Base-by-base conservation (phyloP, 1,139 yeast genomes). In the Candida dubliniensis region DNA sequence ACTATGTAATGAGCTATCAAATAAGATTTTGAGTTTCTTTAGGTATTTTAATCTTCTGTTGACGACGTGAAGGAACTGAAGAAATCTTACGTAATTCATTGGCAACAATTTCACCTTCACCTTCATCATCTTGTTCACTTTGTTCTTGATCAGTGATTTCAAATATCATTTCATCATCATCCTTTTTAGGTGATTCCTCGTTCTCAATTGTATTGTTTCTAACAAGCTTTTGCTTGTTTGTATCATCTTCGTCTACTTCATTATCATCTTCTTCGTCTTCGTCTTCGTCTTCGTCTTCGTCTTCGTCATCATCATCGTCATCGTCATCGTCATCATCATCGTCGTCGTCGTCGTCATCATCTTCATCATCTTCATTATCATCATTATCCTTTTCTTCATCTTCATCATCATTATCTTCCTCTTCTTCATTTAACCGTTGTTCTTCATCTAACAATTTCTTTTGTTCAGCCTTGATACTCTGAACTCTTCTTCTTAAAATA, bases 401-500 rank as follows among this genome's bases (percentile, higher is more conserved):
- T 1, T 66, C 72, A 0, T 64, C 70, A 2, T 66, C 71, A 0
- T 64, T 69, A 2, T 62, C 73, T 2, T 65, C 74, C 1, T 67
- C 71, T 0, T 64, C 72, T 5, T 64, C 73, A 3, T 66, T 74
- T 1, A 64, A 71, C 1, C 66, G 72, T 2, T 62, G 69, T 2
- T 64, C 69, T 1, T 63, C 74, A 7, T 64, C 71, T 3, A 58
- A 64, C 8, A 48, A 47, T 13, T 45, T 58, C 32, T 53, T 55
- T 49, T 60, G 50, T 54, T 60, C 59, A 36, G 63, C 63, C 48
- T 66, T 67, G 42, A 75, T 61, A 9, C 67, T 55, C 31, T 58
- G 68, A 52, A 71, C 77, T 51, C 72, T 74, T 47, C 81, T 76
- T 42, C 88, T 82, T 44, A 89, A 64, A 12, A 82, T 80, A 56